Conservation (phyloP, 345 rosid species). For the Erodium maritimum region DNA sequence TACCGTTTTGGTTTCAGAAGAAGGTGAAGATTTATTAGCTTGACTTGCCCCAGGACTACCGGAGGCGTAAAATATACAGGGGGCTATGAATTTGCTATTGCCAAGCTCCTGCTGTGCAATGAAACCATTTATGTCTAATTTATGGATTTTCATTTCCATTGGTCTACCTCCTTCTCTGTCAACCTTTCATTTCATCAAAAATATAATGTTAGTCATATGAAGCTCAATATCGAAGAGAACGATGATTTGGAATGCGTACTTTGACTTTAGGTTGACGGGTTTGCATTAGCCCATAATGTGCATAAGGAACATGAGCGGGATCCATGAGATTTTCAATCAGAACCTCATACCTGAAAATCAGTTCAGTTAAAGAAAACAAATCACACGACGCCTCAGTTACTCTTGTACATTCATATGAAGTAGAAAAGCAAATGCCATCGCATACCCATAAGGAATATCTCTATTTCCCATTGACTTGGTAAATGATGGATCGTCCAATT, state of each 20-base stretch:
- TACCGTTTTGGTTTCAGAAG: conserved; percentile 31
- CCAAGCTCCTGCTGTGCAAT: conserved; percentile 54
- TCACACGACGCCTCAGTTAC: too few species aligned
- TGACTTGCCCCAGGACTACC: conserved; percentile 24
- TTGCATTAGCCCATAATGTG: conserved; percentile 69
- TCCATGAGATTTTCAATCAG: conserved; percentile 81
- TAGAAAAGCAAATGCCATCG: too few species aligned
- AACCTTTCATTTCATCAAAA: conserved; percentile 14
- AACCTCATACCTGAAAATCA: conserved; percentile 59
- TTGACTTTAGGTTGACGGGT: conserved; percentile 28
- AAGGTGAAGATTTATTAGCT: conserved; percentile 30
- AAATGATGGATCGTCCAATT: conserved; percentile 68
- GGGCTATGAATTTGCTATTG: conserved; percentile 45
- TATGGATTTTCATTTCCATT: conserved; percentile 38
- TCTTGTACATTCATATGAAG: too few species aligned
- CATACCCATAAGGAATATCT: conserved; percentile 78
- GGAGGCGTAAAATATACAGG: conserved; percentile 53
- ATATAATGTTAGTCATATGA: too few species aligned
- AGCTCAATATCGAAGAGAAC: too few species aligned
- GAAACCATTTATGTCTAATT: conserved; percentile 41
- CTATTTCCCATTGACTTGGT: conserved; percentile 48
- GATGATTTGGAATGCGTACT: too few species aligned
- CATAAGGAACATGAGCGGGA: conserved; percentile 91
- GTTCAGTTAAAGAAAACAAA: background rate
- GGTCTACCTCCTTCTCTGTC: conserved; percentile 95